A percentile compares a stretch with the other conserved stretches of the same genome.
Conservation (phyloP, 805 yeast species). For the Wickerhamiella galacta region DNA sequence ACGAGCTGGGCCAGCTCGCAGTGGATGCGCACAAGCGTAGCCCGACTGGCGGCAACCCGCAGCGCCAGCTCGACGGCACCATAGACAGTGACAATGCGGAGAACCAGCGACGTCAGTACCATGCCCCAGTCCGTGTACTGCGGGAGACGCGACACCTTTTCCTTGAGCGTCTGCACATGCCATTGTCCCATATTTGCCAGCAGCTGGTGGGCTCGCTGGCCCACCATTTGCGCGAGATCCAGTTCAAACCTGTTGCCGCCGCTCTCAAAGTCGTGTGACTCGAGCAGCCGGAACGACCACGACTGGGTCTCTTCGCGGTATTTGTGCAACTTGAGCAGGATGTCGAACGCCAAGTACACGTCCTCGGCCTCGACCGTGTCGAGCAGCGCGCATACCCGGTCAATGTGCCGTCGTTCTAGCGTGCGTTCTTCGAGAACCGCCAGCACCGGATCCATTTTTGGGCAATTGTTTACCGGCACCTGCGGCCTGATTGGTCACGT, state of each 20-base stretch:
- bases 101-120: slow-evolving; percentile 18
- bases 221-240: slow-evolving; percentile 17
- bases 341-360: slow-evolving; percentile 5
- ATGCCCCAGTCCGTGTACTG: slow-evolving; percentile 17
- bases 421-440: slow-evolving; percentile 6
- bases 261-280: slow-evolving; percentile 15
- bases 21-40: slow-evolving; percentile 19
- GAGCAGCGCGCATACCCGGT: slow-evolving; percentile 7
- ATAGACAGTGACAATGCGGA: slow-evolving; percentile 15
- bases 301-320: slow-evolving; percentile 17
- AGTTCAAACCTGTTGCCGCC: slow-evolving; percentile 14
- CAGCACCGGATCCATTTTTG: slow-evolving; percentile 9
- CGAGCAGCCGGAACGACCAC: slow-evolving; percentile 18
- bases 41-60: slow-evolving; percentile 18
- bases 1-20: slow-evolving; percentile 16
- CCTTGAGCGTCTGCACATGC: slow-evolving; percentile 16
- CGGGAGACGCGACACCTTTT: slow-evolving; percentile 14
- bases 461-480: too few relatives aligned
- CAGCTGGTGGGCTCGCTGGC: slow-evolving; percentile 12
- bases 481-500: too few relatives aligned
- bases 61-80: slow-evolving; percentile 17
- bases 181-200: slow-evolving; percentile 15
- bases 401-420: slow-evolving; percentile 6
- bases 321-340: slow-evolving; percentile 3
- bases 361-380: slow-evolving; percentile 7